Conservation (phyloP, 2,329 filamentous ascomycete species). For the Aspergillus proliferans region DNA sequence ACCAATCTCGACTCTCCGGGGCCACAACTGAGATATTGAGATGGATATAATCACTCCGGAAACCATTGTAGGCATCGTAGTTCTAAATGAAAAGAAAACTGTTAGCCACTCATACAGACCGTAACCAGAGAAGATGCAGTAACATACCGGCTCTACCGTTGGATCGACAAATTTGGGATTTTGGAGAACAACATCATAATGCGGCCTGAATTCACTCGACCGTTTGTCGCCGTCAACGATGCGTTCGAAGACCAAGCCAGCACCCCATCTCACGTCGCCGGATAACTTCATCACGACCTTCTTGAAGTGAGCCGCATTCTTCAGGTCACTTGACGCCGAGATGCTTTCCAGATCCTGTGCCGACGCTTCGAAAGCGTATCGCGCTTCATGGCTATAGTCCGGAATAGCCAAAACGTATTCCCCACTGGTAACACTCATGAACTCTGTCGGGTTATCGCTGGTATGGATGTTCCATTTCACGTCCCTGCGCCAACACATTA, state of each 20-base stretch:
- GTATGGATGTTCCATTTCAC: conserved; percentile 80
- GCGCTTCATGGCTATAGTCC: conserved; percentile 83
- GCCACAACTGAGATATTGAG: conserved; percentile 87
- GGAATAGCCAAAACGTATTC: conserved; percentile 93
- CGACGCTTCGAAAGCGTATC: conserved; percentile 50
- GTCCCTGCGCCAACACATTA: conserved; percentile 98
- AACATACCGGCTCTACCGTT: conserved; percentile 43
- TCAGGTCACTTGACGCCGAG: conserved; percentile 57
- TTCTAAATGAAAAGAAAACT: conserved; percentile 27
- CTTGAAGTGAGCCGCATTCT: conserved; percentile 79
- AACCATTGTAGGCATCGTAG: conserved; percentile 95
- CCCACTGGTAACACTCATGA: conserved; percentile 93
- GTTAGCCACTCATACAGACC: conserved; percentile 15
- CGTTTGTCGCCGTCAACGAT: conserved; percentile 66
- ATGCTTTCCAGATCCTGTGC: conserved; percentile 53
- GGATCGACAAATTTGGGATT: conserved; percentile 67
- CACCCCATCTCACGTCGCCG: conserved; percentile 87
- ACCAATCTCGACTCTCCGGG: conserved; percentile 81
- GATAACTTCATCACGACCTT: conserved; percentile 99
- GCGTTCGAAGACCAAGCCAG: conserved; percentile 86
- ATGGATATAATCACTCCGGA: conserved; percentile 94
- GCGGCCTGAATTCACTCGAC: conserved; percentile 82
- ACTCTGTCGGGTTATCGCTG: conserved; percentile 79
- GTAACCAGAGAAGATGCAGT: background rate
- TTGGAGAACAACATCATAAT: conserved; percentile 84